These are phyloP conservation scores for Pseudogymnoascus sp. DNA, from an alignment of 2,329 filamentous ascomycete species.

Conservation along the genomic window DNA sequence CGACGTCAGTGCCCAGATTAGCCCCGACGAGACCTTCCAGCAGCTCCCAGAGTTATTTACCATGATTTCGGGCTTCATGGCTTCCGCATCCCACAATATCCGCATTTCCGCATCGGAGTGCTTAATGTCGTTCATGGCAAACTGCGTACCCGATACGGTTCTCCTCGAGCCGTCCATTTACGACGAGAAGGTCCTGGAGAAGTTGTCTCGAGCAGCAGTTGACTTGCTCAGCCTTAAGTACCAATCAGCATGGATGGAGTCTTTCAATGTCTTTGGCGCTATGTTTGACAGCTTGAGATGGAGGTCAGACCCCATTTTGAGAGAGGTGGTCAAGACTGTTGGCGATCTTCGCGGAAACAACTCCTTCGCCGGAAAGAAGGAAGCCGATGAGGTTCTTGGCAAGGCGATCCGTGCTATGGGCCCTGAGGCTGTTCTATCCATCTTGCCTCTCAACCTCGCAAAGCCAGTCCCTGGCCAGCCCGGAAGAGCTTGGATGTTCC, in stretches of 20 bases:
- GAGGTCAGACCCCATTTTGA: constrained; percentile 71
- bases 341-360: constrained; percentile 83
- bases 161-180: constrained; percentile 84
- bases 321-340: constrained; percentile 65
- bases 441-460: constrained; percentile 78
- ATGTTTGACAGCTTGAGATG: constrained; percentile 84
- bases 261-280: constrained; percentile 78
- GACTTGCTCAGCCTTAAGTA: constrained; percentile 81
- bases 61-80: constrained; percentile 71
- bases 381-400: constrained; percentile 83
- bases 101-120: constrained; percentile 91
- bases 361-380: constrained; percentile 86
- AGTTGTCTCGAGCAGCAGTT: constrained; percentile 64
- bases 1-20: constrained; percentile 82
- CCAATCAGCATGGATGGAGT: constrained; percentile 89
- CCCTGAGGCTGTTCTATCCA: constrained; percentile 69
- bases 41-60: constrained; percentile 80
- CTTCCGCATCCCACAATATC: constrained; percentile 85
- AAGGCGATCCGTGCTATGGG: constrained; percentile 86
- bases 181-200: constrained; percentile 83
- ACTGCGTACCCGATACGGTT: constrained; percentile 75
- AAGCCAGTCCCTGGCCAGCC: constrained; percentile 68
- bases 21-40: constrained; percentile 83
- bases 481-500: constrained; percentile 89
- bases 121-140: constrained; percentile 83